Base-by-base conservation (phyloP, 306 rosid species). In the Quercus mongolica region DNA sequence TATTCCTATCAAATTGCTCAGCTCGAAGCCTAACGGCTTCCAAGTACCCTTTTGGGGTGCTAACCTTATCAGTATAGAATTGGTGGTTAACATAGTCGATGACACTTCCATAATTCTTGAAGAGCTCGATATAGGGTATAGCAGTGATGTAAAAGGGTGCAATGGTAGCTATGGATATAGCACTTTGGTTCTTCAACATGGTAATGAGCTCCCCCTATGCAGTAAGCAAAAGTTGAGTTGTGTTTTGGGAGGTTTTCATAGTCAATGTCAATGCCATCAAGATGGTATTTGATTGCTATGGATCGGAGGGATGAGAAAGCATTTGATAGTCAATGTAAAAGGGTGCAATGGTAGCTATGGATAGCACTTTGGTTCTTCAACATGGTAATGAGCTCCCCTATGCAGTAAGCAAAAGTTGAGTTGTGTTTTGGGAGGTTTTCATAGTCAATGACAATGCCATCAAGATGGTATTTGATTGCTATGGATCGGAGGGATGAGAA, bases 141-240 rank as follows among this genome's bases (percentile, higher is more conserved):
- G 73, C 82, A 3, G 90, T 89, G 62, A 64, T 73, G 46, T 84
- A 85, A 70, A 80, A 91, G 1, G 91, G 89, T 0, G 96, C 91
- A 52, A 86, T 89, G 5, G 90, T 84, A 33, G 90, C 93, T 1
- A 84, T 26, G 0, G 88, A 84, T 26, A 87, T 91, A 2, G 82
- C 77, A 6, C 84, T 80, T 11, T 79, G 83, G 58, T 86, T 84
- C 81, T 91, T 91, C 80, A 89, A 52, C 11, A 76, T 79, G 21
- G 85, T 82, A 65, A 89, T 89, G n/a, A 86, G 86, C 69, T 91
- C 83, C 1, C 94, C 94, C 44, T 5, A 86, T 85, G 71, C 92
- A 91, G n/a, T 73, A 72, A 6, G 91, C 85, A 14, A 91, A 91
- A 52, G 80, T 73, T 2, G 73, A 54, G 56, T 57, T 56, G 10